Evolutionary conservation across 371 early-diverging fungal species (phyloP), one percentile per base, ranked within the genome.

Genomic region (Circinella minor): DNA sequence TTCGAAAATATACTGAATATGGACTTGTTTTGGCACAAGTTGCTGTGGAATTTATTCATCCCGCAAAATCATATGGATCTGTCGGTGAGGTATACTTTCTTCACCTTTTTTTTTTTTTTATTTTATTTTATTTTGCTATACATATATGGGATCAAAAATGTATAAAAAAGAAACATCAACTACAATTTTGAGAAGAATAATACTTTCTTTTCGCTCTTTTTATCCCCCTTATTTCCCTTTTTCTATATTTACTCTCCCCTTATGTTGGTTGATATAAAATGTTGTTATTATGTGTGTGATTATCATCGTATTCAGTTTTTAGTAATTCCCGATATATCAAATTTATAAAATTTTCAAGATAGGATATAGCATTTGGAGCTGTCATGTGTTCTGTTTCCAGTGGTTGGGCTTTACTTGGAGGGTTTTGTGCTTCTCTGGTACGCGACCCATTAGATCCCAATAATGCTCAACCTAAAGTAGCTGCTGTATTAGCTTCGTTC

Each of bases 21-120:
- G 70, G 77, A 8, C 71, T 77, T 15, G 73, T 81, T 18, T 55
- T 84, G 7, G 80, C 77, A 4, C 73, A 73, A 4, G 74, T 81
- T 13, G 81, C 84, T n/a, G 80, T 80, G 1, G 80, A 84, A 27
- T 84, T 84, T 66, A 77, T 81, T 3, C 80, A 80, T 61, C 84
- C 84, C 14, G 66, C 77, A 3, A 81, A 81, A 66, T 81, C 84
- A 0, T 80, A 80, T 55, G 84, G 84, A 4, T 74, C 75, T 37
- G 46, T 84, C 11, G 71, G 71, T 13, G 84, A 84, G 76, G 79
- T 79, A 71, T 62, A 59, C 67, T 59, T 11, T 38, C n/a, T 64
- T 57, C 27, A 27, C 47, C 27, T 65, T 63, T 43, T 11, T 39
- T 39, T 39, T 36, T 55, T 69, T 55, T 55, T 67, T 36, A 20